Percentiles rank a stretch among this genome's conserved stretches.
Conservation (phyloP, 2,329 filamentous ascomycete species). For the Trichoderma arundinaceum region DNA sequence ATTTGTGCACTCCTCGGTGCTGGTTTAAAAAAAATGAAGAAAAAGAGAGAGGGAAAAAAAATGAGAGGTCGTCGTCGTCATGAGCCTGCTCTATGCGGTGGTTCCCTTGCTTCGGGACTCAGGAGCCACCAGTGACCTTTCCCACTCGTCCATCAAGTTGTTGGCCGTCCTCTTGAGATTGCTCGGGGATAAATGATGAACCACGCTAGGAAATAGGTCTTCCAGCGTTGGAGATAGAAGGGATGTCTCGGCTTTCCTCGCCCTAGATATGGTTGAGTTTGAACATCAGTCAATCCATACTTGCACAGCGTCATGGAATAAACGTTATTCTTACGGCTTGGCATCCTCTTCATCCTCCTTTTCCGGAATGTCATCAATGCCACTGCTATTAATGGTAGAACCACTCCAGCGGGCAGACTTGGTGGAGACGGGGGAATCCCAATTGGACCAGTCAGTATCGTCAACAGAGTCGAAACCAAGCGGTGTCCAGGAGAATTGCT, state of each 20-base stretch:
- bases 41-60: neutral
- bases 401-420: slow-evolving; percentile 69
- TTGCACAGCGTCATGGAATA: neutral
- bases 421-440: slow-evolving; percentile 62
- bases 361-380: slow-evolving; percentile 55
- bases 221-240: slow-evolving; percentile 54
- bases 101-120: slow-evolving; percentile 44
- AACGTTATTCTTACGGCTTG: slow-evolving; percentile 53
- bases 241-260: slow-evolving; percentile 38
- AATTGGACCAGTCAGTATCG: slow-evolving; percentile 69
- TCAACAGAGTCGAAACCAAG: slow-evolving; percentile 62
- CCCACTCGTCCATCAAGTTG: slow-evolving; percentile 89
- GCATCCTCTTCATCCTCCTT: slow-evolving; percentile 53
- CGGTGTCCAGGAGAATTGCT: slow-evolving; percentile 66
- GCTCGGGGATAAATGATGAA: slow-evolving; percentile 74
- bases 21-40: neutral
- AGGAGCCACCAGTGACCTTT: slow-evolving; percentile 59
- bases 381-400: slow-evolving; percentile 56
- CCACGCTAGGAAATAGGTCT: slow-evolving; percentile 69
- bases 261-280: slow-evolving; percentile 12
- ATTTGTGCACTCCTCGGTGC: slow-evolving; percentile 8
- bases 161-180: slow-evolving; percentile 84
- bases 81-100: slow-evolving; percentile 35
- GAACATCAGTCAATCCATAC: slow-evolving; percentile 11
- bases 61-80: neutral